Base-by-base conservation (phyloP, 108 stramenopile species). In the Asterionellopsis glacialis region DNA sequence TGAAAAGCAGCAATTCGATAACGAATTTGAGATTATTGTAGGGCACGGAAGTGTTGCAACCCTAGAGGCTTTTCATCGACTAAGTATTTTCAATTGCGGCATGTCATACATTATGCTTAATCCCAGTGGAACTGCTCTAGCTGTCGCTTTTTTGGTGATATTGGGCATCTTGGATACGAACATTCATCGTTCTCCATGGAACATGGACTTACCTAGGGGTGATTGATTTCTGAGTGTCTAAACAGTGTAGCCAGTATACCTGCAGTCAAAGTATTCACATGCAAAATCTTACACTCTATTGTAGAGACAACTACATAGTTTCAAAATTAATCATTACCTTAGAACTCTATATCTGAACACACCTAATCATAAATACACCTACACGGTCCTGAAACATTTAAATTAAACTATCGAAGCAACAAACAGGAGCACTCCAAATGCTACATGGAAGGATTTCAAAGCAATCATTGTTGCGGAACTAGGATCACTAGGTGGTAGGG, bases 21-120 rank as follows among this genome's bases (percentile, higher is more conserved):
- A 96, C 64, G 90, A 95, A 65, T 94, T 93, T 68, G 93, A 94
- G 68, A 84, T 97, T 50, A 84, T 97, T 44, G 91, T 97, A 11
- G 91, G 96, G 54, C 96, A 97, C 57, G 96, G 86, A 60, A 97
- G 95, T 57, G 94, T 97, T 97, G 55, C 96, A 97, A 61, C 50
- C 62, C 94, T 93, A 0, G 93, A 94, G 63, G 92, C 92, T 21
- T 97, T 93, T 93, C 71, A 95, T 13, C 77, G 96, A 38, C 69
- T 89, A 21, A 90, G 91, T 53, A 85, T 83, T 12, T 95, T 94
- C 69, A 97, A 97, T 71, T 94, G 91, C 68, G 77, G 77, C 27
- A 55, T 97, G 63, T 92, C 92, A 11, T 91, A 93, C 57, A 57
- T 96, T 16, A 86, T 79, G 16, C 86, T 96, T 57, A 76, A 86